A percentile compares a stretch with the other conserved stretches of the same genome.
Evolutionary conservation across 257 asterid species (phyloP).

Genomic region (Solanum pimpinellifolium): DNA sequence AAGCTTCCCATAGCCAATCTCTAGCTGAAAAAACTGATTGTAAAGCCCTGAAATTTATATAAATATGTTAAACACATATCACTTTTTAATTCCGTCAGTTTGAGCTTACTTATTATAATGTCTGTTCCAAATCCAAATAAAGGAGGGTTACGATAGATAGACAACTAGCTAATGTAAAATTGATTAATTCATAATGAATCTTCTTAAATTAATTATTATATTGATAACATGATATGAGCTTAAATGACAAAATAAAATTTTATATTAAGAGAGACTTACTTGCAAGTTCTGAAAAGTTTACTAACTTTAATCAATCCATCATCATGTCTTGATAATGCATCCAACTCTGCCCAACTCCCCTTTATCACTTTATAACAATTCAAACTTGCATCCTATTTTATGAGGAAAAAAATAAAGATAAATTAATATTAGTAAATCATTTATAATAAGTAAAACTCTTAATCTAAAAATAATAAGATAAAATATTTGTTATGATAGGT

Average conservation of each 20-base stretch:
- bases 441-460: neutral
- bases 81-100: neutral
- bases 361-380: slow-evolving; percentile 63
- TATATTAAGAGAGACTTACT: slow-evolving; percentile 27
- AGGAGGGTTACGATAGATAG: too few relatives aligned
- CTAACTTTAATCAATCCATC: slow-evolving; percentile 35
- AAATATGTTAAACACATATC: neutral
- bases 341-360: slow-evolving; percentile 59
- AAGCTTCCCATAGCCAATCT: slow-evolving; percentile 70
- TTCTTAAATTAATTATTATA: neutral
- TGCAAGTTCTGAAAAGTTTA: slow-evolving; percentile 56
- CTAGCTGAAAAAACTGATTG: slow-evolving; percentile 28
- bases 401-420: neutral
- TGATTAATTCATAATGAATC: neutral
- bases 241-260: neutral
- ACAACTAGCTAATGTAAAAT: neutral
- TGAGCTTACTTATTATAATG: neutral
- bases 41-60: slow-evolving; percentile 24
- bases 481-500: neutral
- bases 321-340: slow-evolving; percentile 19
- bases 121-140: neutral
- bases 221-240: neutral
- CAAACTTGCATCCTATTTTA: slow-evolving; percentile 46
- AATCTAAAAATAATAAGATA: neutral
- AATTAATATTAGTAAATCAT: neutral